Conservation (phyloP, 768 basidiomycete genomes). For the Tricholoma matsutake region DNA sequence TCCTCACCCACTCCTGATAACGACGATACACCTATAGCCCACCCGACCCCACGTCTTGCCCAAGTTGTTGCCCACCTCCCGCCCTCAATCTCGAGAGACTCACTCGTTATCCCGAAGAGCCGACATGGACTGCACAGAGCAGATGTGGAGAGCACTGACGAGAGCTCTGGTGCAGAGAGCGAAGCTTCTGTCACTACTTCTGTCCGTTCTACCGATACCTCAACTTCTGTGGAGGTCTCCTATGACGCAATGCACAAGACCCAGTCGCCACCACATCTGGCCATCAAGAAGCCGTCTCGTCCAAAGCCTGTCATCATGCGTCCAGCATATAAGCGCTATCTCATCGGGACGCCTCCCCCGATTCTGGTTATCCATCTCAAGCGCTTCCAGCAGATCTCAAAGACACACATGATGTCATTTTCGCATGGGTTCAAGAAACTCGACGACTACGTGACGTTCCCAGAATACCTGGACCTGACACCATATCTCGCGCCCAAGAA, state of each 20-base stretch:
- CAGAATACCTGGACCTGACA: conserved; percentile 77
- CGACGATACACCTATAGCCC: conserved; percentile 5
- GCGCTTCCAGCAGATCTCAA: conserved; percentile 84
- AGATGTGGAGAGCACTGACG: conserved; percentile 26
- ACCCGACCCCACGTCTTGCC: conserved; percentile 12
- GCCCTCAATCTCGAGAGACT: conserved; percentile 7
- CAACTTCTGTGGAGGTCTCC: conserved; percentile 5
- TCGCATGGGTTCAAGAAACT: conserved; percentile 81
- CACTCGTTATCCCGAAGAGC: conserved; percentile 15
- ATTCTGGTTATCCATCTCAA: conserved; percentile 92
- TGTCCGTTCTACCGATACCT: conserved; percentile 13
- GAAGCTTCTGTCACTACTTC: conserved; percentile 34
- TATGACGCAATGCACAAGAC: neutral
- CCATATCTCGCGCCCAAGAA: conserved; percentile 84
- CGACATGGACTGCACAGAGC: conserved; percentile 3
- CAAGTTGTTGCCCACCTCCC: conserved; percentile 17
- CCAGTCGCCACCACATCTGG: neutral
- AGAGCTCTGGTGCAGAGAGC: conserved; percentile 43
- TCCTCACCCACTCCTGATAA: conserved; percentile 5
- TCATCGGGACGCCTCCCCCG: conserved; percentile 82
- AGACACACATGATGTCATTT: conserved; percentile 58
- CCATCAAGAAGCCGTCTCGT: conserved; percentile 24
- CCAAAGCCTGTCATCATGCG: conserved; percentile 70
- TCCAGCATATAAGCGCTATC: conserved; percentile 91
- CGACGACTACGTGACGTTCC: conserved; percentile 90